phyloP scores from a whole-genome alignment of 139 green algal genomes.

The Diplosphaera chodatii region DNA sequence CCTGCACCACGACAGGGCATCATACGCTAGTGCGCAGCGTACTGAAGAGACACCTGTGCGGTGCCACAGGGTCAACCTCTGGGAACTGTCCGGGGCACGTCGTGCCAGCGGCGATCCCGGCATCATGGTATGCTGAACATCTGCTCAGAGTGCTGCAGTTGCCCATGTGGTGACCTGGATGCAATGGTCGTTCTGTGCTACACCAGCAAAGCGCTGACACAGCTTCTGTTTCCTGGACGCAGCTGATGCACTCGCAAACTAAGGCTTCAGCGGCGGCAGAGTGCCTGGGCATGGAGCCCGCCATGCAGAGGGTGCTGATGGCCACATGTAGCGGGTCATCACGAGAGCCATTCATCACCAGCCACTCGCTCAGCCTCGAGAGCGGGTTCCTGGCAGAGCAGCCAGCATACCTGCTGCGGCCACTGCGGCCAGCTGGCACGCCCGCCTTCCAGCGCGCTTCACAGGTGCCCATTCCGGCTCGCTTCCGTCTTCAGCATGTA shows the following conservation, averaged over 20 bases:
- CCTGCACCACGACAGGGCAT: no score
- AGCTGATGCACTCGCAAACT: slow-evolving; percentile 50
- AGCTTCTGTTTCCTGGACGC: not conserved
- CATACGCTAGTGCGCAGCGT: no score
- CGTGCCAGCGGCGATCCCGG: not conserved
- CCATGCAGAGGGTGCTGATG: slow-evolving; percentile 25
- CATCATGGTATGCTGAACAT: not conserved
- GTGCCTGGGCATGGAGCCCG: slow-evolving; percentile 31
- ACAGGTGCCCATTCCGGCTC: no score
- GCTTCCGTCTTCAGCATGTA: no score
- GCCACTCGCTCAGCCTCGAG: slow-evolving; percentile 38
- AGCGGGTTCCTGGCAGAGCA: slow-evolving; percentile 21
- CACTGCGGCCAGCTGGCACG: not conserved
- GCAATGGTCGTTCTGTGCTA: no score
- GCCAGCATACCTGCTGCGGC: not conserved
- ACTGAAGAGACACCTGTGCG: no score
- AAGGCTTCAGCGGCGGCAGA: slow-evolving; percentile 15
- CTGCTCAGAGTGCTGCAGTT: no score
- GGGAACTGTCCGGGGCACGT: not conserved
- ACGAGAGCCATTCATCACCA: slow-evolving; percentile 27
- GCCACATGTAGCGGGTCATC: slow-evolving; percentile 11
- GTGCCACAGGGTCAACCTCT: not conserved
- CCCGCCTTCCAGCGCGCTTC: slow-evolving; percentile 8
- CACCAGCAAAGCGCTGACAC: no score
- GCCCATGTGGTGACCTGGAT: no score